Evolutionary conservation across 2,329 filamentous ascomycete genomes (phyloP), one percentile per base, ranked within the genome.

Genomic region (Magnaporthiopsis poae): DNA sequence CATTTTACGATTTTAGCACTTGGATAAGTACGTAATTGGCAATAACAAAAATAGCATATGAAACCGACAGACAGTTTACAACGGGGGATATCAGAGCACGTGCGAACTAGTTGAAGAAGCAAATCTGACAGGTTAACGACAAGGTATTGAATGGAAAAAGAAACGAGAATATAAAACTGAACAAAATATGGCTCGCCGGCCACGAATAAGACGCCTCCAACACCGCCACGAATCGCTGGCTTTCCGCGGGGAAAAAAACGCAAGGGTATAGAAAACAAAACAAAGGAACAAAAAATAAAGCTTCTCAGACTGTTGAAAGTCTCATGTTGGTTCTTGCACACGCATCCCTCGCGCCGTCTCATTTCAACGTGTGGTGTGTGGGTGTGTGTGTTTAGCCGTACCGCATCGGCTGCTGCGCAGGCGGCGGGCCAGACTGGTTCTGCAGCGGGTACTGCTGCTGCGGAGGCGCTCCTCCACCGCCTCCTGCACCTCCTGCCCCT

Each of bases 391-490:
- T 33, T 29, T 64, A 64, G 5, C 63, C 63, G 12, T 64, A 65
- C 12, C 64, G 52, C 68, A 70, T 77, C 60, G 70, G 72, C n/a
- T 70, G 62, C 31, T 74, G 68, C 46, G 69, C 65, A 65, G 68
- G n/a, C 56, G 65, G 25, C 66, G 66, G 64, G 29, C 65, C 8
- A 69, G 71, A 60, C 69, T 75, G 77, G 27, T 78, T 77, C 27
- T 75, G 78, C 27, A 69, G 75, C 70, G 65, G 74, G 69, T 46
- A 71, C 15, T 72, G 71, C 60, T 75, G 74, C 64, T 75, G 73
- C 66, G 77, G 74, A 73, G 71, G 1, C 36, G 36, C 36, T 39
- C 13, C 36, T 39, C 73, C 76, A 65, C 75, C 76, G 31, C 71
- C 70, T 0, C 74, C 76, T 2, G 0, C 73, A 27, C 27, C 76